Evolutionary conservation across 1,284 basidiomycete species (phyloP).

Genomic region (Butyriboletus appendiculatus): DNA sequence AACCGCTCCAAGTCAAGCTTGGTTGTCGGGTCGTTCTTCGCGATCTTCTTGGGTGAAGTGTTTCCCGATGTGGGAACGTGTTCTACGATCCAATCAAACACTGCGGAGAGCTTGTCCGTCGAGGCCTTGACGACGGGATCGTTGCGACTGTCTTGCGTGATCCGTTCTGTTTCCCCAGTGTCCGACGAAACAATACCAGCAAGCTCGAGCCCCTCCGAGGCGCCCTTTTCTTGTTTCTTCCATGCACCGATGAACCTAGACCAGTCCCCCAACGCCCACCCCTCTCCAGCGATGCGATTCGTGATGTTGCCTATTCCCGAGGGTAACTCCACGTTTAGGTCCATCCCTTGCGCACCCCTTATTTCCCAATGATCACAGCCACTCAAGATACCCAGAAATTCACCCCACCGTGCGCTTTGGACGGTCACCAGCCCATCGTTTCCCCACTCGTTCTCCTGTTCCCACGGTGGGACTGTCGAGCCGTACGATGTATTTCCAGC

Average conservation of each 20-base stretch:
- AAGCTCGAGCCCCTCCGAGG: constrained; percentile 20
- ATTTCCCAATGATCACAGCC: constrained; percentile 98
- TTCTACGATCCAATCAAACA: constrained; percentile 79
- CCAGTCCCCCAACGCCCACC: constrained; percentile 65
- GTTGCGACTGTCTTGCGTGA: constrained; percentile 39
- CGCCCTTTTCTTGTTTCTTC: constrained; percentile 50
- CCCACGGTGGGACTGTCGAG: constrained; percentile 37
- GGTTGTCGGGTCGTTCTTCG: constrained; percentile 50
- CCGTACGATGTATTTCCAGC: constrained; percentile 18
- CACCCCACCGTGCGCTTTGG: constrained; percentile 89
- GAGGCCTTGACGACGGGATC: constrained; percentile 65
- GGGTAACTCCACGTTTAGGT: constrained; percentile 61
- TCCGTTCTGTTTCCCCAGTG: constrained; percentile 20
- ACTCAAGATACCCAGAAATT: constrained; percentile 89
- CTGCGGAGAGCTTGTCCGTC: constrained; percentile 67
- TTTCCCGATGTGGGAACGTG: constrained; percentile 50
- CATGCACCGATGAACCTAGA: constrained; percentile 57
- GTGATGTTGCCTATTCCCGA: constrained; percentile 38
- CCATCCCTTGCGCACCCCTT: constrained; percentile 75
- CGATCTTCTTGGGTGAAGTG: constrained; percentile 17
- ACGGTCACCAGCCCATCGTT: constrained; percentile 96
- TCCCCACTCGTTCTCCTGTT: constrained; percentile 68
- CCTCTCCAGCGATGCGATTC: constrained; percentile 39
- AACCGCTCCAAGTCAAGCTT: constrained; percentile 74
- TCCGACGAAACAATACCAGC: constrained; percentile 14